Base-by-base conservation (phyloP, 78 protist species). In the Dictyostelium citrinum region DNA sequence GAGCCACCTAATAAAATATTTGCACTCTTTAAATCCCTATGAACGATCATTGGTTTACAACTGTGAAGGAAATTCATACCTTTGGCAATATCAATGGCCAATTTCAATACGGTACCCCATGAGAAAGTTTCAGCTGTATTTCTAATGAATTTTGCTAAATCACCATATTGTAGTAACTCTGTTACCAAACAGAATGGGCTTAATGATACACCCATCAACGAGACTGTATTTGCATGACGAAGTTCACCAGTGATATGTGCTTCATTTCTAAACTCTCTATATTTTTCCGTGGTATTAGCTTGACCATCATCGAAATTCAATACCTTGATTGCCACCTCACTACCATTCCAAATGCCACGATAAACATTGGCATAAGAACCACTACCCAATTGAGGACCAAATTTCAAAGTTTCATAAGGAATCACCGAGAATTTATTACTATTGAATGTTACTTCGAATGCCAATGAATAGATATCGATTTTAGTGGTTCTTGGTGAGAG, bases 61-160 rank as follows among this genome's bases (percentile, higher is more conserved):
- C 51, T 22, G 27, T 93, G 96, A n/a, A 93, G 83, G 88, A 86
- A 93, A 22, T 58, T 45, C 93, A 93, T 82, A 67, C 96, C 96
- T n/a, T 81, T 75, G 3, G 93, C 92, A 11, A 84, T 79, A 39
- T 93, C 96, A 27, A 85, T 24, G 0, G 93, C 43, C 10, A 93
- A 46, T 29, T 81, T 84, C 31, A 86, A 55, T 16, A 80, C 78
- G 4, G 78, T 33, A 27, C 46, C 43, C 96, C 91, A 85, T 27
- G 78, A 37, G 33, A 93, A 93, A 11, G 85, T 22, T 2, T 83
- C 91, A 4, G 79, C 5, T 0, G 78, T 74, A 27, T 93, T 58
- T 46, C 77, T 29, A n/a, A 93, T 58, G 81, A 67, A 88, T 49
- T 88, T 88, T 2, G 84, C 70, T 5, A 88, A 41, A 78, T 88